Conservation (phyloP, 345 rosid genomes). For the Citrus hindsii region DNA sequence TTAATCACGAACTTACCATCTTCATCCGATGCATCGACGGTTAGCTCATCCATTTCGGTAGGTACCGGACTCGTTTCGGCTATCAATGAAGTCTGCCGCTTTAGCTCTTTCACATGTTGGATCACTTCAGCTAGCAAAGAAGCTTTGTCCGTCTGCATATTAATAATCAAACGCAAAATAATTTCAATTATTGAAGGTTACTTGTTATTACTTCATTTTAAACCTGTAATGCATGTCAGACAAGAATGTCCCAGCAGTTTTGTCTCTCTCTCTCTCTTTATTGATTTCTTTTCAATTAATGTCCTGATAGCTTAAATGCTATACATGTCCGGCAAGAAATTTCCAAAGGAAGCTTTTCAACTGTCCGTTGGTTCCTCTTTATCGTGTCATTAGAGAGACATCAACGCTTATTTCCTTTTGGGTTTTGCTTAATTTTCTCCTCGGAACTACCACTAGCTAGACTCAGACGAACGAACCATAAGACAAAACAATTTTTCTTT, state of each 20-base stretch:
- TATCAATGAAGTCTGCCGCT: slow-evolving; percentile 72
- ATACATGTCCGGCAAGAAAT: slow-evolving; percentile 48
- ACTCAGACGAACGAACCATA: slow-evolving; percentile 18
- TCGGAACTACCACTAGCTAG: slow-evolving; percentile 41
- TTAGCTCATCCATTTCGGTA: slow-evolving; percentile 83
- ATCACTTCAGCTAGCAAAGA: slow-evolving; percentile 95
- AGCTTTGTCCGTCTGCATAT: slow-evolving; percentile 85
- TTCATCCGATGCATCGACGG: slow-evolving; percentile 74
- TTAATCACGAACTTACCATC: slow-evolving; percentile 82
- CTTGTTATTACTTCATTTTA: too few species aligned
- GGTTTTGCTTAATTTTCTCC: slow-evolving; percentile 22
- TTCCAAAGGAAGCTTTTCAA: slow-evolving; percentile 61
- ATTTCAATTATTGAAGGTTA: neutral
- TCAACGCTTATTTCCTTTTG: slow-evolving; percentile 46
- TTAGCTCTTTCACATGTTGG: slow-evolving; percentile 93
- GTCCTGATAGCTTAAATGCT: too few species aligned
- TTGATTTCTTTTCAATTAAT: slow-evolving; percentile 8
- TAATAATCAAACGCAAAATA: neutral
- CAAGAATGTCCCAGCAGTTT: slow-evolving; percentile 29
- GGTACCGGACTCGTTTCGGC: slow-evolving; percentile 81
- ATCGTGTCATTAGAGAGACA: slow-evolving; percentile 61
- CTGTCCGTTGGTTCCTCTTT: slow-evolving; percentile 75
- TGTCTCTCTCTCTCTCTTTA: slow-evolving; percentile 19
- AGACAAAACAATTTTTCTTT: slow-evolving; percentile 1
- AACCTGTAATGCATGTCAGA: neutral